These are phyloP conservation scores for Amanita rimosa DNA, from an alignment of 768 basidiomycete genomes.

Conservation along the genomic window DNA sequence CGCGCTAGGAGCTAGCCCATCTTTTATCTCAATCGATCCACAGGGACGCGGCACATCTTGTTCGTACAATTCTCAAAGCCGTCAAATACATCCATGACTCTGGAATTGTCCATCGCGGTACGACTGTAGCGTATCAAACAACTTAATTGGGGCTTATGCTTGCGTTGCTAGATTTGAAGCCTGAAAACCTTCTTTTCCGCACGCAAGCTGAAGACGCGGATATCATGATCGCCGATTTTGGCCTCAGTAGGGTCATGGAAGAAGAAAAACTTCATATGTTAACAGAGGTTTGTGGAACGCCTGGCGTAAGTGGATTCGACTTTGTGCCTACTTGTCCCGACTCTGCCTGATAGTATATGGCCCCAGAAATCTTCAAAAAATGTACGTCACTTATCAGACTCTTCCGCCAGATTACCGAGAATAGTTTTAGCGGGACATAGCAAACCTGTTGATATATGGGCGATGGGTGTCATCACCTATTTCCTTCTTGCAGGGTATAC, in stretches of 20 bases:
- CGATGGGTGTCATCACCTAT: constrained; percentile 97
- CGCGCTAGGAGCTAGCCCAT: constrained; percentile 3
- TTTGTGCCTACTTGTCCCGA: not conserved
- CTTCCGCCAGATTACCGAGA: constrained; percentile 1
- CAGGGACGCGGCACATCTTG: constrained; percentile 82
- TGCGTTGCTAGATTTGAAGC: constrained; percentile 66
- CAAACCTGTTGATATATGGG: constrained; percentile 94
- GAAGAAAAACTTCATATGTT: constrained; percentile 79
- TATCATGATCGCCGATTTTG: constrained; percentile 97
- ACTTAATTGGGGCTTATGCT: not conserved
- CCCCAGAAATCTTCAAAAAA: constrained; percentile 93
- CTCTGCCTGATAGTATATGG: constrained; percentile 61
- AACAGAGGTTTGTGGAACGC: constrained; percentile 94
- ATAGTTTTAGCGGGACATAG: constrained; percentile 64
- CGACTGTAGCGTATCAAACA: constrained; percentile 9
- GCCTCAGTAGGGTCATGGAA: constrained; percentile 82
- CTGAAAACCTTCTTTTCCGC: constrained; percentile 95
- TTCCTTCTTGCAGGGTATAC: constrained; percentile 91
- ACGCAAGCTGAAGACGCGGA: constrained; percentile 83
- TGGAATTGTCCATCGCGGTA: constrained; percentile 89
- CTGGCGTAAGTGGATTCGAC: constrained; percentile 44
- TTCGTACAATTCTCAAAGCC: constrained; percentile 77
- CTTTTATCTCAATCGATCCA: not conserved
- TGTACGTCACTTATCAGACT: constrained; percentile 30
- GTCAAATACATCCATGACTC: constrained; percentile 87